These are phyloP conservation scores for Penicillium sclerotigenum DNA, from an alignment of 2,329 filamentous ascomycete species.

Conservation along the genomic window DNA sequence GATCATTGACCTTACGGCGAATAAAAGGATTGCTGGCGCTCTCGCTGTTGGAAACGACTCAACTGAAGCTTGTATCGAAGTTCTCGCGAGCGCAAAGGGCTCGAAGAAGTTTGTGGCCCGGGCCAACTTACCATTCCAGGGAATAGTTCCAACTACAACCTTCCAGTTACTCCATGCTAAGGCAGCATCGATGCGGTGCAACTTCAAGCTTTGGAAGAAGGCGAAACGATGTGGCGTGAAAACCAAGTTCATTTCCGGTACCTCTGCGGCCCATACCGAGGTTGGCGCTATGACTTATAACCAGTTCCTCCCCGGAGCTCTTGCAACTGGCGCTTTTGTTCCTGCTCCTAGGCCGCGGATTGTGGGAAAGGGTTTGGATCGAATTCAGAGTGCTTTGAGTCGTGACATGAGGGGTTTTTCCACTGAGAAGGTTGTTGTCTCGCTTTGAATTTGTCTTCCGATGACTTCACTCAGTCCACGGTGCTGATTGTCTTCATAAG, in stretches of 20 bases:
- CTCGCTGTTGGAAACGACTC: slow-evolving; percentile 3
- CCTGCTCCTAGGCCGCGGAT: not conserved
- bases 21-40: not conserved
- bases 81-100: not conserved
- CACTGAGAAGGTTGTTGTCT: not conserved
- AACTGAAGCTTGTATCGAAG: slow-evolving; percentile 3
- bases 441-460: not conserved
- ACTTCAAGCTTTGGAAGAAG: not conserved
- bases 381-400: not conserved
- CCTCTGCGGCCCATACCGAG: not conserved
- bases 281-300: not conserved
- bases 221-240: not conserved
- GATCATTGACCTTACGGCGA: not conserved
- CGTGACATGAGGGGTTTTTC: not conserved
- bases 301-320: not conserved
- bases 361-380: not conserved
- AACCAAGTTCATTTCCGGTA: not conserved
- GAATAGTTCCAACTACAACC: not conserved
- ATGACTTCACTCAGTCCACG: not conserved
- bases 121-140: not conserved
- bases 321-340: not conserved
- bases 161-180: not conserved
- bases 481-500: not conserved
- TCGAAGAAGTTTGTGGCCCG: slow-evolving; percentile 1
- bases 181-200: not conserved